Base-by-base conservation (phyloP, 2,329 filamentous ascomycete species). In the Aureobasidium lini region DNA sequence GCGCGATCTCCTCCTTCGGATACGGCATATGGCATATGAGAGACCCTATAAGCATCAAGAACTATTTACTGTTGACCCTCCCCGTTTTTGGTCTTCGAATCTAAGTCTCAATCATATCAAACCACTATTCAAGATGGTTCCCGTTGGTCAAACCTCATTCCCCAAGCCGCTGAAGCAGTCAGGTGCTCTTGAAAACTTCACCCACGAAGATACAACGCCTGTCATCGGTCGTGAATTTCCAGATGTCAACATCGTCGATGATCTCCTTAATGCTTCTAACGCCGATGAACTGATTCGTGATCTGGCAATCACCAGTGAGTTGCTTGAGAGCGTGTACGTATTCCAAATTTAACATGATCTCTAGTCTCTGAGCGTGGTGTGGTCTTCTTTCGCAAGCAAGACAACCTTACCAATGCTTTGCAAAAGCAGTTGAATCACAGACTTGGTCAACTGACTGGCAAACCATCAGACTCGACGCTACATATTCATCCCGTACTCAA, bases 401-500 rank as follows among this genome's bases (percentile, higher is more conserved):
- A 67, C 60, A 72, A 74, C 37, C 70, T 82, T 11, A 74, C 72
- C 50, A 74, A 80, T 44, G 73, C 79, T 4, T 71, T 79, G 13
- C 80, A 83, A 63, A 83, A 83, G 69, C 68, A 76, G 16, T 74
- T 83, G 13, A 74, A 75, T 47, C 78, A 81, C 59, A 72, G 76
- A 37, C 77, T 87, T 0, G 84, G 84, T 10, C 43, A 61, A 37
- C 18, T 54, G 42, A 59, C 80, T 0, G 82, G 82, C 59, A 83
- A 83, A 61, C 83, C 83, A 0, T 66, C 70, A 0, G 79, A 77
- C 0, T 84, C 82, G 0, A 76, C 76, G 28, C 72, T 86, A 9
- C 84, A 86, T 66, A 83, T 85, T 46, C 83, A 86, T 64, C 84
- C 84, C 0, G 69, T 86, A 31, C 66, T 73, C 15, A 74, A 76